A percentile compares a stretch with the other conserved stretches of the same genome.
phyloP scores from a whole-genome alignment of 2,329 filamentous ascomycete species.

The Microsporum audouinii region DNA sequence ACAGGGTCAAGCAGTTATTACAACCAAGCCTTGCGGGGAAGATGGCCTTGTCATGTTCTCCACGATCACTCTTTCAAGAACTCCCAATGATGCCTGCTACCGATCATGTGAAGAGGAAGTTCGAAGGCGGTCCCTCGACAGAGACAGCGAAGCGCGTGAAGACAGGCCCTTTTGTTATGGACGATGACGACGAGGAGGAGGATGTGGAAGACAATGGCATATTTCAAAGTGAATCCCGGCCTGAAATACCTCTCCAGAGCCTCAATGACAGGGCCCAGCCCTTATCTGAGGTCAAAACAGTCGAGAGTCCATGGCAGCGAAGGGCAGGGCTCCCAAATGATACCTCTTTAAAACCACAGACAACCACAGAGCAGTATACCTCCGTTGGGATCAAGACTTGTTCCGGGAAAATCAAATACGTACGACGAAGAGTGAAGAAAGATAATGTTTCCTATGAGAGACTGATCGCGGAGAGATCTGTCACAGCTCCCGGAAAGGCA shows the following conservation, averaged over 20 bases:
- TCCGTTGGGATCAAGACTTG: constrained; percentile 35
- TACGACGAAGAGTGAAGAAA: constrained; percentile 30
- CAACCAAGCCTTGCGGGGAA: not conserved
- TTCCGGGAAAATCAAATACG: constrained; percentile 37
- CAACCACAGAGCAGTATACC: not conserved
- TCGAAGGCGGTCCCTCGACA: constrained; percentile 12
- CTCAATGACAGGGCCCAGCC: not conserved
- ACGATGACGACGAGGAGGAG: constrained; percentile 32
- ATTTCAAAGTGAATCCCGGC: not conserved
- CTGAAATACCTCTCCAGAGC: not conserved
- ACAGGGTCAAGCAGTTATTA: not conserved
- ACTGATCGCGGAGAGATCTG: constrained; percentile 44
- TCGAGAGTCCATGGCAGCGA: not conserved
- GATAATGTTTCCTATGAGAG: constrained; percentile 40
- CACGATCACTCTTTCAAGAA: not conserved
- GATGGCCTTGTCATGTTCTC: constrained; percentile 9
- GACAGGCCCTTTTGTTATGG: constrained; percentile 33
- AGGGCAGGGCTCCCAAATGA: not conserved
- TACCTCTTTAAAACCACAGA: not conserved
- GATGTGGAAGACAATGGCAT: constrained; percentile 18
- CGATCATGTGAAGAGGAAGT: constrained; percentile 32
- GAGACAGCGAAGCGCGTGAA: constrained; percentile 32
- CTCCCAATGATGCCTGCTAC: not conserved
- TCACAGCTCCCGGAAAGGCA: constrained; percentile 41
- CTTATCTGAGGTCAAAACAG: not conserved